Evolutionary conservation across 345 rosid genomes (phyloP).

Genomic region (Cochlearia excelsa): DNA sequence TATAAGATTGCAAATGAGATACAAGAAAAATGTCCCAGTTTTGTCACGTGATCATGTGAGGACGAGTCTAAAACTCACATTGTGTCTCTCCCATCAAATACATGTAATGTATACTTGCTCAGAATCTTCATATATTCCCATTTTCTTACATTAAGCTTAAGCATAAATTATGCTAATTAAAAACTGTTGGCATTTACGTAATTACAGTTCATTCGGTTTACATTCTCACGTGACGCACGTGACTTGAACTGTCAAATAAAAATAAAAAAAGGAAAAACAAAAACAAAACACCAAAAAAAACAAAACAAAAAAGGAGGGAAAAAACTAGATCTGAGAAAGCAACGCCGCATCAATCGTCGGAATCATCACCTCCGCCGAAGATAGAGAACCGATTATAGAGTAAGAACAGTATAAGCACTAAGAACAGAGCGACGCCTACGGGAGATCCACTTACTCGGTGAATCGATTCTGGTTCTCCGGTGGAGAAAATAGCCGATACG

Average conservation of each 20-base stretch:
- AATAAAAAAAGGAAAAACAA: background rate
- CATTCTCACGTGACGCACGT: too few relatives aligned
- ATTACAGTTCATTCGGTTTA: too few relatives aligned
- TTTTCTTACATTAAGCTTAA: too few relatives aligned
- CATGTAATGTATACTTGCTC: background rate
- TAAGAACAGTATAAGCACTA: conserved; percentile 55
- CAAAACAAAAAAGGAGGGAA: background rate
- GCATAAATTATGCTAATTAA: too few relatives aligned
- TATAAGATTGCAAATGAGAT: conserved; percentile 23
- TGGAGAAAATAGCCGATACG: conserved; percentile 50
- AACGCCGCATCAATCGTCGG: conserved; percentile 39
- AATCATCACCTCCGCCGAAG: conserved; percentile 72
- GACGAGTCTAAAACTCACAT: conserved; percentile 19
- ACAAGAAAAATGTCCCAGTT: conserved; percentile 13
- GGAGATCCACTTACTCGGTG: conserved; percentile 81
- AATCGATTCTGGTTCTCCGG: conserved; percentile 64
- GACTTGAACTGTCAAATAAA: too few relatives aligned
- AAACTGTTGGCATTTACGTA: too few relatives aligned
- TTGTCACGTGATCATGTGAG: conserved; percentile 34
- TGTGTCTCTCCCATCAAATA: conserved; percentile 19
- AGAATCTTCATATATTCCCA: too few relatives aligned
- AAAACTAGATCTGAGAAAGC: conserved; percentile 29
- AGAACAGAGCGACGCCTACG: conserved; percentile 64
- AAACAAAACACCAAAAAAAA: background rate
- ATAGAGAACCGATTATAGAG: conserved; percentile 72